phyloP scores from a whole-genome alignment of 441 rosid species.

The Syzygium syzygioides region DNA sequence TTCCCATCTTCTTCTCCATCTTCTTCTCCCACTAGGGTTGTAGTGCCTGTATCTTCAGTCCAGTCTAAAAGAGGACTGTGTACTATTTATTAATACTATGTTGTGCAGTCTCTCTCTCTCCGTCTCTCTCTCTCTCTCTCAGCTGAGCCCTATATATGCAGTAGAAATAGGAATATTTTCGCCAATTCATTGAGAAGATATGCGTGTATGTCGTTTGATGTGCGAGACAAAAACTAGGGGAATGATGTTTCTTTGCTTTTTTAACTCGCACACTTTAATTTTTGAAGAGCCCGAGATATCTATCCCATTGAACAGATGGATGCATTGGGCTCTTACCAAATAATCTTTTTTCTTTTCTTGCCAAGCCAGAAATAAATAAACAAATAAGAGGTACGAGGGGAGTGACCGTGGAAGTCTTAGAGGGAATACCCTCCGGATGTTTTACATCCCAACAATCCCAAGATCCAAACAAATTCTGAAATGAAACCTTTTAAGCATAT shows the following conservation, averaged over 20 bases:
- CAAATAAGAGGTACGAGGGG: not conserved
- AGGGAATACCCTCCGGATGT: too few species aligned
- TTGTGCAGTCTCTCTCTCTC: not conserved
- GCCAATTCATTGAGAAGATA: not conserved
- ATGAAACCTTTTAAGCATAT: too few species aligned
- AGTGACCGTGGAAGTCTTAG: not conserved
- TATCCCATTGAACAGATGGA: not conserved
- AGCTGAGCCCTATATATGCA: not conserved
- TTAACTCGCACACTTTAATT: not conserved
- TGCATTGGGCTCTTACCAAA: not conserved
- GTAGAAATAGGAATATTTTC: not conserved
- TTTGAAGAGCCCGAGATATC: not conserved
- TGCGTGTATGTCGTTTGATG: not conserved
- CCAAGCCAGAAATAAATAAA: not conserved
- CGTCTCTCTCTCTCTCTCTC: not conserved
- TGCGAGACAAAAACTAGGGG: not conserved
- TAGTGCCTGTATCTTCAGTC: not conserved
- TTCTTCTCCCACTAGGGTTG: not conserved
- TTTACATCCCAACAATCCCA: too few species aligned
- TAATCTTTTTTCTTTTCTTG: not conserved
- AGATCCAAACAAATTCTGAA: too few species aligned
- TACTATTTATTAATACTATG: not conserved
- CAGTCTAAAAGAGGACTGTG: not conserved
- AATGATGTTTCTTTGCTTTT: not conserved
- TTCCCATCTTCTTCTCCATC: conserved; percentile 7